Conservation (phyloP, 495 filamentous ascomycete species). For the Cairneyella variabilis region DNA sequence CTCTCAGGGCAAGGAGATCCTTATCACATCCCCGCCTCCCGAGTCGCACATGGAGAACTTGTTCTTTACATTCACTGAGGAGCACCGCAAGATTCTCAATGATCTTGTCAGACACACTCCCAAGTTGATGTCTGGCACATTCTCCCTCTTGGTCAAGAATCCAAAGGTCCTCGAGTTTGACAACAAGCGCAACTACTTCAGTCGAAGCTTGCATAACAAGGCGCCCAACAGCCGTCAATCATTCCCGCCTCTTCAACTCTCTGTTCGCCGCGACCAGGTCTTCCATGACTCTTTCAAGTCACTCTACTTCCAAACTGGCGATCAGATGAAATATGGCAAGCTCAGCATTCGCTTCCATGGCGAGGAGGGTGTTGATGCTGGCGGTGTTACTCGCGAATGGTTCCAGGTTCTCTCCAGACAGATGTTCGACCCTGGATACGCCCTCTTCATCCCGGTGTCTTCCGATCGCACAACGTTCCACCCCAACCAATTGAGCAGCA, state of each 20-base stretch:
- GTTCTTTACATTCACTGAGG: constrained; percentile 98
- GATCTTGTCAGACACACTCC: constrained; percentile 96
- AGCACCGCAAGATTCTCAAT: constrained; percentile 97
- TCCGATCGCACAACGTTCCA: constrained; percentile 99
- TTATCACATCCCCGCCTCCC: constrained; percentile 70
- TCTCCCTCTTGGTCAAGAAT: constrained; percentile 94
- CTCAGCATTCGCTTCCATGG: constrained; percentile 95
- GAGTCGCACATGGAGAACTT: constrained; percentile 81
- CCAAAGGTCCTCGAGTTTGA: constrained; percentile 99
- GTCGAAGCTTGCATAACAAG: constrained; percentile 80
- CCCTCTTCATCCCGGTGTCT: constrained; percentile 91
- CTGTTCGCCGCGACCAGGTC: constrained; percentile 87
- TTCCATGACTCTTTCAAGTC: constrained; percentile 98
- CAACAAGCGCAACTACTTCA: constrained; percentile 99
- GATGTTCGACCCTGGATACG: constrained; percentile 99
- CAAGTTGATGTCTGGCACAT: constrained; percentile 96
- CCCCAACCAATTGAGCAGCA: constrained; percentile 83
- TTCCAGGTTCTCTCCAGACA: constrained; percentile 96
- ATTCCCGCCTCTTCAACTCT: constrained; percentile 75
- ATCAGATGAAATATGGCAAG: constrained; percentile 98
- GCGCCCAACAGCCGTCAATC: constrained; percentile 50
- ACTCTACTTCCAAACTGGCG: constrained; percentile 88
- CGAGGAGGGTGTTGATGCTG: constrained; percentile 97
- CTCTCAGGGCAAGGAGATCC: constrained; percentile 57
- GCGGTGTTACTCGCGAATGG: constrained; percentile 98